phyloP scores from a whole-genome alignment of 805 yeast species.

The Yamadazyma paraphyllophila region DNA sequence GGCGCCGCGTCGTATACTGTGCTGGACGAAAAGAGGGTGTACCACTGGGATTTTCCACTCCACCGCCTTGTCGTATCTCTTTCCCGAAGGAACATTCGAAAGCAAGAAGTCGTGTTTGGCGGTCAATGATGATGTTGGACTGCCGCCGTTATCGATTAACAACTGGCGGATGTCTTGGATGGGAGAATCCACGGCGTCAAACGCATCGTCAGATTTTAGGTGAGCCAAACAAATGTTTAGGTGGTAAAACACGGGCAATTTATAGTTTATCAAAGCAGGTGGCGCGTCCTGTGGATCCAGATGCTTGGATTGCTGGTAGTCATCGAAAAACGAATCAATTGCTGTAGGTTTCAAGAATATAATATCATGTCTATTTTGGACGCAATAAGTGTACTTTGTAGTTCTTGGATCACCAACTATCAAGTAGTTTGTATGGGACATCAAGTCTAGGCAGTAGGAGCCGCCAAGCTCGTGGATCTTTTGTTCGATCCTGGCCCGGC shows the following conservation, averaged over 20 bases:
- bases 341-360: constrained; percentile 49
- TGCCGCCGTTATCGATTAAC: constrained; percentile 48
- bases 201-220: constrained; percentile 19
- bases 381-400: constrained; percentile 53
- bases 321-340: constrained; percentile 20
- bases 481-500: constrained; percentile 42
- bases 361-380: constrained; percentile 54
- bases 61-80: constrained; percentile 49
- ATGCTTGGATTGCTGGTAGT: too few species aligned
- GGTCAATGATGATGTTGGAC: constrained; percentile 49
- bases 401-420: constrained; percentile 59
- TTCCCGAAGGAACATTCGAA: constrained; percentile 51
- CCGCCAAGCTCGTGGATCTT: constrained; percentile 62
- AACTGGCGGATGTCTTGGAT: constrained; percentile 15
- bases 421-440: constrained; percentile 58
- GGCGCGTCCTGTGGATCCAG: constrained; percentile 5
- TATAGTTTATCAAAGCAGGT: constrained; percentile 13
- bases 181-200: not conserved
- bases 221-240: constrained; percentile 46
- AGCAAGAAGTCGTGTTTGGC: constrained; percentile 43
- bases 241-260: constrained; percentile 46
- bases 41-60: constrained; percentile 53
- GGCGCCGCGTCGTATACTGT: constrained; percentile 45
- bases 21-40: constrained; percentile 51
- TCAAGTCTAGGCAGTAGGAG: constrained; percentile 50